These are phyloP conservation scores for Leptodermis oblonga DNA, from an alignment of 257 asterid genomes.

Conservation along the genomic window DNA sequence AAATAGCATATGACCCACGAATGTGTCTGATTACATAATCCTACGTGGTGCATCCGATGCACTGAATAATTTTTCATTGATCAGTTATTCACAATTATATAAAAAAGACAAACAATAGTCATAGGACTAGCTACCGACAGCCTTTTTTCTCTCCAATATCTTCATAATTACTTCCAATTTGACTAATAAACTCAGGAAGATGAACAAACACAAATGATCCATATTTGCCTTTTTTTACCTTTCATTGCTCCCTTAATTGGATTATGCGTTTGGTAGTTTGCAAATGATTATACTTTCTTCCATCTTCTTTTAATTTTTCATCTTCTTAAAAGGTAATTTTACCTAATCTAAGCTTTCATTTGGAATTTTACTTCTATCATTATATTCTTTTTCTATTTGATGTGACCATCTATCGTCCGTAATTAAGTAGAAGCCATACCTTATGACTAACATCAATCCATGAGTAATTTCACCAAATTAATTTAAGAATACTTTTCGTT, in stretches of 20 bases:
- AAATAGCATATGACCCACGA: too few species aligned
- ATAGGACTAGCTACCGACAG: neutral
- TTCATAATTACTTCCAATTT: neutral
- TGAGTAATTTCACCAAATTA: neutral
- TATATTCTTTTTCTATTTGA: neutral
- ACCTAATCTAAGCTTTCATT: constrained; percentile 4
- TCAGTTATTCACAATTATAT: neutral
- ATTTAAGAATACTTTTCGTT: neutral
- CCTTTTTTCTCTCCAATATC: neutral
- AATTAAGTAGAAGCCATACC: neutral
- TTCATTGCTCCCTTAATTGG: constrained; percentile 4
- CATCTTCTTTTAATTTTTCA: neutral
- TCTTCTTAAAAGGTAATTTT: neutral
- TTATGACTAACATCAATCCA: neutral
- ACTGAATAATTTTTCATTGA: too few species aligned
- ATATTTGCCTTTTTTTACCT: neutral
- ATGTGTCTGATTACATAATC: too few species aligned
- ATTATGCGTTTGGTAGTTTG: constrained; percentile 18
- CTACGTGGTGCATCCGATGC: too few species aligned
- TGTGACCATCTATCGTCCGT: neutral
- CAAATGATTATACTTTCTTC: constrained; percentile 6
- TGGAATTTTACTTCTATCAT: constrained; percentile 3
- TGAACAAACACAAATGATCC: neutral
- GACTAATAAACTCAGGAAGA: neutral
- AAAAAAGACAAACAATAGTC: neutral